Evolutionary conservation across 2,329 filamentous ascomycete species (phyloP), one percentile per base, ranked within the genome.

Genomic region (Xylaria sp.): DNA sequence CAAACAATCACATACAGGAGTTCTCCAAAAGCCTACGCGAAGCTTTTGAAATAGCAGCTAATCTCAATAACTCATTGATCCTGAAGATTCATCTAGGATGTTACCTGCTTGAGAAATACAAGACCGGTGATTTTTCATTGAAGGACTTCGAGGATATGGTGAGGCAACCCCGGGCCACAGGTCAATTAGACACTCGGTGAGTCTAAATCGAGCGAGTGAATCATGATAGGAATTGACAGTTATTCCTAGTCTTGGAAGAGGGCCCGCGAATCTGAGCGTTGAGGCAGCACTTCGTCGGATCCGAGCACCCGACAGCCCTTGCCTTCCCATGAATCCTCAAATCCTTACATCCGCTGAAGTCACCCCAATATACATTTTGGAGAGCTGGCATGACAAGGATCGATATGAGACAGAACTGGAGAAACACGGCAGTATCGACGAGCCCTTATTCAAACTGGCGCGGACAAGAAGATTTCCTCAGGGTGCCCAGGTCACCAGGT

Each of bases 61-160:
- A 67, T 39, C 60, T 76, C 41, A 62, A 72, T 6, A 31, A 62
- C 15, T 69, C 70, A 1, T 43, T 75, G 13, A 60, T 62, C 6
- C 10, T 76, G 13, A 68, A 66, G 46, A 52, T 73, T 10, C 62
- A 70, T 31, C 49, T 77, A 15, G 76, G 76, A 8, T 46, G 70
- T 15, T 76, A 66, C 49, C 59, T 72, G 25, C 65, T 77, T 9
- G 55, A 57, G 48, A 59, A 41, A 5, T 75, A 74, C 33, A 72
- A 60, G 13, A 52, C 20, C 33, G 69, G 67, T 13, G 59, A 57
- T 7, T 72, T 71, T 55, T 63, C 57, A 7, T 71, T 75, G 39
- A 52, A 63, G 2, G 64, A 71, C 5, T 77, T 77, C 36, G 68
- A 72, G 57, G 25, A 12, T 10, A 74, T 77, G 71, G 61, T 76